A percentile compares a stretch with the other conserved stretches of the same genome.
phyloP scores from a whole-genome alignment of 306 rosid species.

The Quercus cerris region DNA sequence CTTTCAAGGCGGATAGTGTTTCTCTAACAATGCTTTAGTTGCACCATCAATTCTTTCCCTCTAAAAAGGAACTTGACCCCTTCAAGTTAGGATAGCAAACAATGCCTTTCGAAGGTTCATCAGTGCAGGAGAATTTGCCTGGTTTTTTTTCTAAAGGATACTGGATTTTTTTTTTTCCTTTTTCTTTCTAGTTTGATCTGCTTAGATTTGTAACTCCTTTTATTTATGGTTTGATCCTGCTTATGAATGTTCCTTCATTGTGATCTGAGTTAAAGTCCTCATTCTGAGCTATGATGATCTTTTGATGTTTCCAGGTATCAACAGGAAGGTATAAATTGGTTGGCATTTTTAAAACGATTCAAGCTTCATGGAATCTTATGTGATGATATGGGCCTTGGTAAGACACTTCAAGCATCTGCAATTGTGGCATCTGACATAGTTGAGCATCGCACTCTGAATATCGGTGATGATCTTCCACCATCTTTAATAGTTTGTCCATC shows the following conservation, averaged over 20 bases:
- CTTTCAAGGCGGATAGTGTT: too few species aligned
- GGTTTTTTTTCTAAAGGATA: not conserved
- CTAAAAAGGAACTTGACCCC: too few species aligned
- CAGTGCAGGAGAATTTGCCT: not conserved
- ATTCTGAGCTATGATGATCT: conserved; percentile 16
- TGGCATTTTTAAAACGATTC: conserved; percentile 91
- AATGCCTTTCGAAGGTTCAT: too few species aligned
- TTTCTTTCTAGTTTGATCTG: not conserved
- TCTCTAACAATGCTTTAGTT: too few species aligned
- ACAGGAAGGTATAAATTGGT: conserved; percentile 98
- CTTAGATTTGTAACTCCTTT: not conserved
- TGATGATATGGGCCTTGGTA: conserved; percentile 99
- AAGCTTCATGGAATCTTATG: conserved; percentile 99
- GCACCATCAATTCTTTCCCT: too few species aligned
- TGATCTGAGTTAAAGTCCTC: not conserved
- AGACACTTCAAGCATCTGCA: conserved; percentile 96
- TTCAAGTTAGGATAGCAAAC: too few species aligned
- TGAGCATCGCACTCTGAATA: conserved; percentile 47
- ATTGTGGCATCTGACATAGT: conserved; percentile 88
- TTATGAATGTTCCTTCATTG: not conserved
- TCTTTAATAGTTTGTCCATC: conserved; percentile 94
- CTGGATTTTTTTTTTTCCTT: not conserved
- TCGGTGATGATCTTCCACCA: conserved; percentile 47
- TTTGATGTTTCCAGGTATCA: conserved; percentile 69
- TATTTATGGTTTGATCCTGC: not conserved